Percentiles rank a stretch among this genome's conserved stretches.
phyloP scores from a whole-genome alignment of 2,329 filamentous ascomycete species.

The Aspergillus amoenus region DNA sequence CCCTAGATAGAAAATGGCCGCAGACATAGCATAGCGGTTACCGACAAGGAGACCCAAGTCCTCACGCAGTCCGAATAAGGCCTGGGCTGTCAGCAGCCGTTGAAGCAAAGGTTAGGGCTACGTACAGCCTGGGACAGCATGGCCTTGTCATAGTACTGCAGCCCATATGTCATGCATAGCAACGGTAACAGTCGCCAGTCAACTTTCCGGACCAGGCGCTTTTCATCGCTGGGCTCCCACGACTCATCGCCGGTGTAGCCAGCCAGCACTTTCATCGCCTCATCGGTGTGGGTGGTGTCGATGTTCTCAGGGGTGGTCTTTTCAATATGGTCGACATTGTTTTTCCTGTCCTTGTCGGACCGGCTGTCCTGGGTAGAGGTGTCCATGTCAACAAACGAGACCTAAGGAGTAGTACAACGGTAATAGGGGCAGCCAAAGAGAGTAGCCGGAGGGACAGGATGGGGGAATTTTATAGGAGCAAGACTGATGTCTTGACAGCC shows the following conservation, averaged over 20 bases:
- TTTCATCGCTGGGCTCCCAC: conserved; percentile 48
- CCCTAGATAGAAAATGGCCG: conserved; percentile 51
- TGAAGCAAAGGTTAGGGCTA: background rate
- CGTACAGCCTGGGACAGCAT: conserved; percentile 52
- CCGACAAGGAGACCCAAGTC: conserved; percentile 44
- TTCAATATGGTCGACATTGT: conserved; percentile 10
- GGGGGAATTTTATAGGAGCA: too few relatives aligned
- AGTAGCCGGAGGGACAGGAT: too few relatives aligned
- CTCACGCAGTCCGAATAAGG: conserved; percentile 44
- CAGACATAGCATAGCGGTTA: conserved; percentile 46
- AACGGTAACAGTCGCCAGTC: conserved; percentile 49
- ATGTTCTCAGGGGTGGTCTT: conserved; percentile 13
- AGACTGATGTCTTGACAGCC: too few relatives aligned
- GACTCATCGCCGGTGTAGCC: conserved; percentile 42
- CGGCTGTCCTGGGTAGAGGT: conserved; percentile 1
- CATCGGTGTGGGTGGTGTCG: conserved; percentile 40
- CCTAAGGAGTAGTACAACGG: too few relatives aligned
- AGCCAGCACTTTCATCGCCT: conserved; percentile 43
- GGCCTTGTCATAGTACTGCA: conserved; percentile 54
- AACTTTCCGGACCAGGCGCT: conserved; percentile 43
- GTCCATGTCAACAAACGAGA: background rate
- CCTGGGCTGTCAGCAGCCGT: conserved; percentile 16
- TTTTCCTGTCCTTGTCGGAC: conserved; percentile 11
- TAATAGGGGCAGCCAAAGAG: too few relatives aligned
- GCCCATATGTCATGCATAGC: conserved; percentile 46